Percentiles rank a stretch among this genome's conserved stretches.
phyloP scores from a whole-genome alignment of 768 basidiomycete genomes.

The Leccinum longicurvipes region DNA sequence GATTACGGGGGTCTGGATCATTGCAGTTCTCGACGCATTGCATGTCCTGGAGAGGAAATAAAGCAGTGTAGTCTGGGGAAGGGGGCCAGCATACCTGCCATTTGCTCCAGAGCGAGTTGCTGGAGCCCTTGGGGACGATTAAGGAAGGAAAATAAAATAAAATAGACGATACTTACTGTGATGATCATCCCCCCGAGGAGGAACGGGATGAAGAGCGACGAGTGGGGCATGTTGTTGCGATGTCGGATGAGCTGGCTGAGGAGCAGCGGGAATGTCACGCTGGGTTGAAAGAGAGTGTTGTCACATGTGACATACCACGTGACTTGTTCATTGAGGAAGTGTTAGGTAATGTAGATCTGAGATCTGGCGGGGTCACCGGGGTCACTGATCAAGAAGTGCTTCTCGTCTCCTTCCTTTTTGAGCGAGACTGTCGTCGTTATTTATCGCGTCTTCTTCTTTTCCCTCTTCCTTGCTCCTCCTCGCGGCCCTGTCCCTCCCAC shows the following conservation, averaged over 20 bases:
- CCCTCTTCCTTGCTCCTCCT: slow-evolving; percentile 18
- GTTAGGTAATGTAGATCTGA: slow-evolving; percentile 29
- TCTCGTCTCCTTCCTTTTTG: slow-evolving; percentile 30
- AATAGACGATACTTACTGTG: slow-evolving; percentile 47
- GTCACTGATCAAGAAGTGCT: slow-evolving; percentile 29
- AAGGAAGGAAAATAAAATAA: not conserved
- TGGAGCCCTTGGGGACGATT: slow-evolving; percentile 53
- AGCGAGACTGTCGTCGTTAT: slow-evolving; percentile 25
- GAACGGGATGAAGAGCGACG: slow-evolving; percentile 65
- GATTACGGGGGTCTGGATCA: slow-evolving; percentile 54
- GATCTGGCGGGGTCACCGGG: slow-evolving; percentile 23
- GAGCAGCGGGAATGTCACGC: slow-evolving; percentile 9
- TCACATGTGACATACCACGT: slow-evolving; percentile 24
- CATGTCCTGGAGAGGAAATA: slow-evolving; percentile 65
- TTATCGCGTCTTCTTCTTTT: slow-evolving; percentile 34
- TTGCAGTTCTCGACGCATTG: slow-evolving; percentile 95
- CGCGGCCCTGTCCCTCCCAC: slow-evolving; percentile 11
- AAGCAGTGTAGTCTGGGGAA: not conserved
- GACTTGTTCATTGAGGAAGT: slow-evolving; percentile 4
- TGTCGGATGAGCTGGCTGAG: slow-evolving; percentile 9
- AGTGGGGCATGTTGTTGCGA: slow-evolving; percentile 66
- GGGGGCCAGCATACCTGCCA: slow-evolving; percentile 56
- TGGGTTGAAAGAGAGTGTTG: not conserved
- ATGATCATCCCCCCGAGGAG: slow-evolving; percentile 93
- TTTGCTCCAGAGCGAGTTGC: slow-evolving; percentile 79